These are phyloP conservation scores for Ceratocystis cacaofunesta DNA, from an alignment of 2,329 filamentous ascomycete species.

Conservation along the genomic window DNA sequence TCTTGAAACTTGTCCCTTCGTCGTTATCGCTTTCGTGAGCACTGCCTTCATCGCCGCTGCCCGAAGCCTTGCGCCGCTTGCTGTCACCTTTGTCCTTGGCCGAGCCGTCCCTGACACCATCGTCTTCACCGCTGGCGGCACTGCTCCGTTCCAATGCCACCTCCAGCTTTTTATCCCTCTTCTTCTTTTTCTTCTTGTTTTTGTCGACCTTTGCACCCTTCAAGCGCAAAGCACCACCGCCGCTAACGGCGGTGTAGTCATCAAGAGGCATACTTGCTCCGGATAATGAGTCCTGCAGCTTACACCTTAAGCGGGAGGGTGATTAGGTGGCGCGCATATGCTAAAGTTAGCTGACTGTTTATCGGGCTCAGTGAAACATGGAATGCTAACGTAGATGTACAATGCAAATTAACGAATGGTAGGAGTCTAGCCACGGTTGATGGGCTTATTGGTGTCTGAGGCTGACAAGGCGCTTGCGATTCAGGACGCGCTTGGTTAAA, in stretches of 20 bases:
- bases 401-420: neutral
- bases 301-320: neutral
- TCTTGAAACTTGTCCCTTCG: constrained; percentile 42
- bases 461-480: neutral
- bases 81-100: constrained; percentile 20
- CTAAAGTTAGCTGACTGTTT: neutral
- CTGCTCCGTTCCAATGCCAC: constrained; percentile 24
- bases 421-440: neutral
- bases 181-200: constrained; percentile 51
- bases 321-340: neutral
- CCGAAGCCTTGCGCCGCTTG: constrained; percentile 19
- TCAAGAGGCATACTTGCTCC: constrained; percentile 46
- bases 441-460: neutral
- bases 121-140: constrained; percentile 8
- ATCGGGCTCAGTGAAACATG: neutral
- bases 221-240: constrained; percentile 65
- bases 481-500: neutral
- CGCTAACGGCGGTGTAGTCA: constrained; percentile 52
- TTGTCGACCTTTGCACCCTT: constrained; percentile 58
- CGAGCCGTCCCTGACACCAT: constrained; percentile 19
- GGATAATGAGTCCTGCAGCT: neutral
- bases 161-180: constrained; percentile 28
- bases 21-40: constrained; percentile 21
- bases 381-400: neutral
- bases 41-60: constrained; percentile 13